phyloP scores from a whole-genome alignment of 305 asterid genomes.

The Andrographis paniculata region DNA sequence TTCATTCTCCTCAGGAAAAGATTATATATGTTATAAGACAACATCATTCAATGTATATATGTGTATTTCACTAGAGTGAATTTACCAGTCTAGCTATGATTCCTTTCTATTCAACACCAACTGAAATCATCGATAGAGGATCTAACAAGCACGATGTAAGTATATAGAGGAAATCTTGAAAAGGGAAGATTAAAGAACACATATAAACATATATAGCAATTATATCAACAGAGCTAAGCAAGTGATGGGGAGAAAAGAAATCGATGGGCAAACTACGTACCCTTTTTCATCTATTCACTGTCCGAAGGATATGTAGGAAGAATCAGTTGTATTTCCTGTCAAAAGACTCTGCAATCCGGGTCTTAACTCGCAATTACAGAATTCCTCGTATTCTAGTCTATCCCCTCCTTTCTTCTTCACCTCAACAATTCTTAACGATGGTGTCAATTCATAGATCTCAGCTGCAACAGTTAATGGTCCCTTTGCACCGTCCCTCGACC shows the following conservation, averaged over 20 bases:
- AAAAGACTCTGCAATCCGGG: constrained; percentile 43
- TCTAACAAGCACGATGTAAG: constrained; percentile 22
- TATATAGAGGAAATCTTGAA: constrained; percentile 21
- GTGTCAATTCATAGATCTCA: constrained; percentile 59
- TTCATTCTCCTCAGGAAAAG: too few species aligned
- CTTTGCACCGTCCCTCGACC: constrained; percentile 48
- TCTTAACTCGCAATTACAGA: constrained; percentile 37
- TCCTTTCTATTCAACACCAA: too few species aligned
- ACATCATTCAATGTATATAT: too few species aligned
- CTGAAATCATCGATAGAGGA: too few species aligned
- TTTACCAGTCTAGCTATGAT: too few species aligned
- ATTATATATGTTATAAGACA: too few species aligned
- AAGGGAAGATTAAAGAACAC: constrained; percentile 7
- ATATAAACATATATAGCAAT: neutral
- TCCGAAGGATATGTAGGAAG: constrained; percentile 35
- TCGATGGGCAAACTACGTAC: constrained; percentile 14
- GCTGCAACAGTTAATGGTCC: constrained; percentile 54
- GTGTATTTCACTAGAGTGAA: too few species aligned
- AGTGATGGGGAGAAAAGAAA: constrained; percentile 1
- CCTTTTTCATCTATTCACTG: constrained; percentile 35
- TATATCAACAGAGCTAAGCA: too few species aligned
- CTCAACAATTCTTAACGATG: constrained; percentile 50
- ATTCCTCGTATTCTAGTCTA: constrained; percentile 42
- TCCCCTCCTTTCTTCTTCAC: constrained; percentile 62
- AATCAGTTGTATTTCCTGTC: constrained; percentile 19